Conservation (phyloP, 192 early-diverging fungal species). For the Linnemannia elongata region DNA sequence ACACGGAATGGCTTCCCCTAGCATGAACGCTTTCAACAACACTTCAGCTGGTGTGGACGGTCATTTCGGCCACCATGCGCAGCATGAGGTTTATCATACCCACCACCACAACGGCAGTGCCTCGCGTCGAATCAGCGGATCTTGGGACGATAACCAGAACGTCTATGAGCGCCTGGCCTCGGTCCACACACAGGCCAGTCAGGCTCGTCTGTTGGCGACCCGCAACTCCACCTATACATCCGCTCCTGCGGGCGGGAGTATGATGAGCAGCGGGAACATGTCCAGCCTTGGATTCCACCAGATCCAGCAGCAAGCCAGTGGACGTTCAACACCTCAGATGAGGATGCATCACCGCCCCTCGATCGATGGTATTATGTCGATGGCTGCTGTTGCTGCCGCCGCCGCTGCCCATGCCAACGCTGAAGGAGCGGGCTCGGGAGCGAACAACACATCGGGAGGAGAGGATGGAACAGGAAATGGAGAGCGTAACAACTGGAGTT, state of each 20-base stretch:
- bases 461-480: not conserved
- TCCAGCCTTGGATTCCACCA: slow-evolving; percentile 27
- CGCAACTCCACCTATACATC: not conserved
- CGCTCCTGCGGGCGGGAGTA: slow-evolving; percentile 53
- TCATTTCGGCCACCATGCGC: slow-evolving; percentile 10
- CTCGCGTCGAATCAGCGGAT: slow-evolving; percentile 42
- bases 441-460: not conserved
- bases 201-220: slow-evolving; percentile 37
- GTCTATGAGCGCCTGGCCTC: slow-evolving; percentile 53
- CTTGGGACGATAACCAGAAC: slow-evolving; percentile 53
- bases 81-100: slow-evolving; percentile 20
- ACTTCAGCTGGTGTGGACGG: not conserved
- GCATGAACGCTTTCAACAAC: not conserved
- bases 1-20: slow-evolving; percentile 31
- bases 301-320: slow-evolving; percentile 1
- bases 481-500: slow-evolving; percentile 35
- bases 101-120: slow-evolving; percentile 48
- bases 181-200: slow-evolving; percentile 46
- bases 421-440: slow-evolving; percentile 1
- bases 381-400: not conserved
- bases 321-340: not conserved
- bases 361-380: slow-evolving; percentile 20
- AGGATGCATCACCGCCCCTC: slow-evolving; percentile 32
- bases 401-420: slow-evolving; percentile 6
- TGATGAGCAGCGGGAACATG: slow-evolving; percentile 36